Conservation (phyloP, 306 rosid species). For the Geum urbanum region DNA sequence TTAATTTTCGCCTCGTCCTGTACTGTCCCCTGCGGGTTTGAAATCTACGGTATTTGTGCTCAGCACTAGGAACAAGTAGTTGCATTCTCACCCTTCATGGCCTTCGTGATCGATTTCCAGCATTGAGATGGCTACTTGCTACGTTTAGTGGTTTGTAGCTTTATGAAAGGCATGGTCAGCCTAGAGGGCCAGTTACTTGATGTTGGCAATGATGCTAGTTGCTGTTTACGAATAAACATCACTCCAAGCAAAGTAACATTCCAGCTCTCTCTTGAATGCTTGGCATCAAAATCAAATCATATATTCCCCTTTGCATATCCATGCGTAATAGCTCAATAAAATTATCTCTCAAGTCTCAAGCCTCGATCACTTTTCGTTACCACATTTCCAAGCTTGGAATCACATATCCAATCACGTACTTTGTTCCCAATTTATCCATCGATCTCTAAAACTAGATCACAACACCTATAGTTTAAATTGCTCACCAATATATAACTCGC, state of each 20-base stretch:
- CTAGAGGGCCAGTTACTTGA: neutral
- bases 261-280: constrained; percentile 13
- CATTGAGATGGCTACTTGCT: no score
- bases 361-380: constrained; percentile 15
- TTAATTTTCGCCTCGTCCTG: no score
- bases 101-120: no score
- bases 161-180: neutral
- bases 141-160: neutral
- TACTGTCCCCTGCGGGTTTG: no score
- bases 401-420: neutral
- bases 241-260: constrained; percentile 30
- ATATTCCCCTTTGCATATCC: neutral
- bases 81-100: accelerated
- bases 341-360: no score
- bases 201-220: neutral
- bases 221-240: constrained; percentile 17
- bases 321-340: neutral
- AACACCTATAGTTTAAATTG: neutral
- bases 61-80: no score
- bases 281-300: constrained; percentile 15
- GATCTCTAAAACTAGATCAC: neutral
- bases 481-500: neutral
- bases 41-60: accelerated
- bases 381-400: constrained; percentile 38
- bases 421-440: neutral